Percentiles rank a stretch among this genome's conserved stretches.
Conservation (phyloP, 2,329 filamentous ascomycete genomes). For the Rhytidhysteron rufulum region DNA sequence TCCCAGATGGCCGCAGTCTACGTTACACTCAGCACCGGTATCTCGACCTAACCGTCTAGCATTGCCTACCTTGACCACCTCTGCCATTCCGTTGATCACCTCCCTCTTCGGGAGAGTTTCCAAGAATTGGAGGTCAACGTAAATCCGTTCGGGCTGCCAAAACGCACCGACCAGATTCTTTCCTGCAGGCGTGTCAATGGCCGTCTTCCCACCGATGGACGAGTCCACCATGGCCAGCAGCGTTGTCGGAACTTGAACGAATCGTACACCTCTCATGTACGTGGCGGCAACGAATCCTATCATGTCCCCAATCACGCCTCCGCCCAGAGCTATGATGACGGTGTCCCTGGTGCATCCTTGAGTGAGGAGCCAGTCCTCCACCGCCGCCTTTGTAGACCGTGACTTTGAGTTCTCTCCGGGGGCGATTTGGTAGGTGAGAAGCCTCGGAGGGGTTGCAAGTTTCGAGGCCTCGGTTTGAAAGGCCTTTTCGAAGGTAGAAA, state of each 20-base stretch:
- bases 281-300: conserved; percentile 96
- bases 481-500: conserved; percentile 66
- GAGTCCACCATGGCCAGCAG: conserved; percentile 97
- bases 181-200: conserved; percentile 91
- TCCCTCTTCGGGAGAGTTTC: conserved; percentile 86
- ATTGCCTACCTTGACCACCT: conserved; percentile 70
- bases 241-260: conserved; percentile 94
- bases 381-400: conserved; percentile 86
- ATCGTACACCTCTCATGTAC: conserved; percentile 95
- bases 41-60: background rate
- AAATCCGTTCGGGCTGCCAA: conserved; percentile 92
- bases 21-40: conserved; percentile 11
- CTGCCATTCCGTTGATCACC: conserved; percentile 98
- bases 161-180: conserved; percentile 96
- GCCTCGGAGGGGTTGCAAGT: conserved; percentile 52
- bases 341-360: conserved; percentile 93
- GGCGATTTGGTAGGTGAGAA: conserved; percentile 85
- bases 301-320: conserved; percentile 96
- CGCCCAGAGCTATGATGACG: conserved; percentile 89
- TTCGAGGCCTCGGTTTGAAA: conserved; percentile 54
- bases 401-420: conserved; percentile 94
- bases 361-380: conserved; percentile 95
- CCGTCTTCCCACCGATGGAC: conserved; percentile 96
- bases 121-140: conserved; percentile 88
- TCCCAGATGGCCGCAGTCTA: conserved; percentile 93